phyloP scores from a whole-genome alignment of 139 green algal genomes.

The Chlamydomonas sp. region DNA sequence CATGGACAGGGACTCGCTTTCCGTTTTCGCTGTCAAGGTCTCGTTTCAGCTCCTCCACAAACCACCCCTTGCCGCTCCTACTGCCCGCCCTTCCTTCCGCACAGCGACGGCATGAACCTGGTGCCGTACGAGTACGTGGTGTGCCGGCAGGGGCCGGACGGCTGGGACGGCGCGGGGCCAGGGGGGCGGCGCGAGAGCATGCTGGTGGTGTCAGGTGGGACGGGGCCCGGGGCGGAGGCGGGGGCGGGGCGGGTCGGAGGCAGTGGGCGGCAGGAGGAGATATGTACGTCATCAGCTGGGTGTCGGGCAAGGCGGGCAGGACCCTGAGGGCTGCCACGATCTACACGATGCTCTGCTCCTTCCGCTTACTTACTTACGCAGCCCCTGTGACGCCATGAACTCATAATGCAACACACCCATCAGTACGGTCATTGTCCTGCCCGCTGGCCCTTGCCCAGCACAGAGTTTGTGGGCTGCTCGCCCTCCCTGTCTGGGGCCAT shows the following conservation, averaged over 20 bases:
- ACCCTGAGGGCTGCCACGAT: too few relatives aligned
- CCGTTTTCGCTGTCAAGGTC: too few relatives aligned
- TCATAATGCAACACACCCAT: too few relatives aligned
- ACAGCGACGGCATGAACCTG: constrained; percentile 91
- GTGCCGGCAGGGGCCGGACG: constrained; percentile 81
- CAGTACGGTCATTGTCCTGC: neutral
- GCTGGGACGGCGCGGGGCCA: constrained; percentile 13
- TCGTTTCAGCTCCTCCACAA: too few relatives aligned
- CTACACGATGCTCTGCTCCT: too few relatives aligned
- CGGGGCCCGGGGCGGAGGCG: neutral
- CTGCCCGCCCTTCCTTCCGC: too few relatives aligned
- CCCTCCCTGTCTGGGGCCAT: constrained; percentile 93
- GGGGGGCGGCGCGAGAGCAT: constrained; percentile 55
- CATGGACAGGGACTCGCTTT: too few relatives aligned
- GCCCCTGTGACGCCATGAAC: neutral
- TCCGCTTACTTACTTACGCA: too few relatives aligned
- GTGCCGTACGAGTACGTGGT: constrained; percentile 99
- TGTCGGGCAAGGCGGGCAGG: too few relatives aligned
- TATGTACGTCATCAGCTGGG: neutral
- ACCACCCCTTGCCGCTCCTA: too few relatives aligned
- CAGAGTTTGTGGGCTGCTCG: constrained; percentile 98
- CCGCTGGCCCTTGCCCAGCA: neutral
- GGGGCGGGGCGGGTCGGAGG: neutral
- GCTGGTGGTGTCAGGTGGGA: constrained; percentile 86
- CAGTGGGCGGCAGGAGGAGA: neutral